Conservation (phyloP, 2,329 filamentous ascomycete genomes). For the Talaromyces sp. region DNA sequence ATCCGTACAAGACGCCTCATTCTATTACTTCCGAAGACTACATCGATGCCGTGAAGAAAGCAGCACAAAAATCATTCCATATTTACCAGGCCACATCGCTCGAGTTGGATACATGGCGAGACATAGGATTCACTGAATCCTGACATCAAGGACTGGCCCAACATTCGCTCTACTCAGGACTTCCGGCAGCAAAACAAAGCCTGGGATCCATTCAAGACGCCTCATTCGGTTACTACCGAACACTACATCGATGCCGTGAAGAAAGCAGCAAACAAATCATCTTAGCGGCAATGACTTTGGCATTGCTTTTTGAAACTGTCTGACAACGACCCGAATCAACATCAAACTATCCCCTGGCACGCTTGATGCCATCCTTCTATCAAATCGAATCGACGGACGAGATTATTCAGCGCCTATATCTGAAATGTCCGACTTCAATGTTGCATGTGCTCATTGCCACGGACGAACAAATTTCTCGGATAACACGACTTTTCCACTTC, state of each 20-base stretch:
- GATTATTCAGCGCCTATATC: not conserved
- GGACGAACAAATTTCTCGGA: not conserved
- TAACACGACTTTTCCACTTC: not conserved
- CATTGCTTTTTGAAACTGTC: not conserved
- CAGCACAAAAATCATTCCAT: not conserved
- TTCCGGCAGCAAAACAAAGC: not conserved
- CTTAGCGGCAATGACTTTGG: too few species aligned
- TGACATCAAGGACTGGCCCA: not conserved
- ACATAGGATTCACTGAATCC: not conserved
- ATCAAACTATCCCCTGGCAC: too few species aligned
- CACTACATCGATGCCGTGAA: not conserved
- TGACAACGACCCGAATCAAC: not conserved
- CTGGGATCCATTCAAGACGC: not conserved
- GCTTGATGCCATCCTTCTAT: too few species aligned
- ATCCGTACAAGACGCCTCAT: not conserved
- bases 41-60: not conserved
- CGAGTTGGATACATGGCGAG: too few species aligned
- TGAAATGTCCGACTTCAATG: not conserved
- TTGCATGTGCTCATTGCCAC: not conserved
- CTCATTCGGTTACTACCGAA: not conserved
- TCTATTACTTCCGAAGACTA: not conserved
- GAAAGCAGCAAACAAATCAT: not conserved
- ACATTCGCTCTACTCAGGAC: not conserved
- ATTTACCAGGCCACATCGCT: too few species aligned
- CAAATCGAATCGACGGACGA: too few species aligned